phyloP scores from a whole-genome alignment of 1,139 yeast genomes.

The Suhomyces choctaworum region DNA sequence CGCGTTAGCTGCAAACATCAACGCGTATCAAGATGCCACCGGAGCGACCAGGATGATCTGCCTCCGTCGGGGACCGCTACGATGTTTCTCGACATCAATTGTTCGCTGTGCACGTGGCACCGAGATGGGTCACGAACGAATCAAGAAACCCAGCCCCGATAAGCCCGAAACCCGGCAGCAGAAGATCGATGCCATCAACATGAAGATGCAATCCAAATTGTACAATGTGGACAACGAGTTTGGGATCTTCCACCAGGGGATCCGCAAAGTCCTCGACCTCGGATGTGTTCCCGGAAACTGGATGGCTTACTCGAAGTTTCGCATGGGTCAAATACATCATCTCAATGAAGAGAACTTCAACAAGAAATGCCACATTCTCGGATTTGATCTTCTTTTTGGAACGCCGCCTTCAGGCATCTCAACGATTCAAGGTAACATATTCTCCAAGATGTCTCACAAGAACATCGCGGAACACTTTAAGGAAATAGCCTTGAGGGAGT shows the following conservation, averaged over 20 bases:
- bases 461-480: conserved; percentile 57
- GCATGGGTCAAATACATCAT: conserved; percentile 30
- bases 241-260: conserved; percentile 26
- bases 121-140: conserved; percentile 11
- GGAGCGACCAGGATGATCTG: not conserved
- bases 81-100: conserved; percentile 1
- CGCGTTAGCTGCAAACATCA: conserved; percentile 1
- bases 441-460: conserved; percentile 64
- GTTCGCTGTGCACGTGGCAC: conserved; percentile 12
- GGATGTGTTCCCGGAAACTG: conserved; percentile 98
- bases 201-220: conserved; percentile 28
- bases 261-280: conserved; percentile 37
- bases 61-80: not conserved
- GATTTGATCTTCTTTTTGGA: conserved; percentile 80
- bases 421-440: conserved; percentile 82
- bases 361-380: conserved; percentile 67
- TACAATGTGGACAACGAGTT: conserved; percentile 32
- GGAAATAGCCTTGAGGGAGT: conserved; percentile 32
- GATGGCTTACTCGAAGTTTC: conserved; percentile 68
- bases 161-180: conserved; percentile 26
- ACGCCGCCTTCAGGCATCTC: conserved; percentile 80
- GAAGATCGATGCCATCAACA: conserved; percentile 25
- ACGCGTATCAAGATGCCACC: not conserved
- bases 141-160: conserved; percentile 10
- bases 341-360: conserved; percentile 49